Evolutionary conservation across 2,329 filamentous ascomycete species (phyloP), one percentile per base, ranked within the genome.

Genomic region (Trichoderma endophyticum): DNA sequence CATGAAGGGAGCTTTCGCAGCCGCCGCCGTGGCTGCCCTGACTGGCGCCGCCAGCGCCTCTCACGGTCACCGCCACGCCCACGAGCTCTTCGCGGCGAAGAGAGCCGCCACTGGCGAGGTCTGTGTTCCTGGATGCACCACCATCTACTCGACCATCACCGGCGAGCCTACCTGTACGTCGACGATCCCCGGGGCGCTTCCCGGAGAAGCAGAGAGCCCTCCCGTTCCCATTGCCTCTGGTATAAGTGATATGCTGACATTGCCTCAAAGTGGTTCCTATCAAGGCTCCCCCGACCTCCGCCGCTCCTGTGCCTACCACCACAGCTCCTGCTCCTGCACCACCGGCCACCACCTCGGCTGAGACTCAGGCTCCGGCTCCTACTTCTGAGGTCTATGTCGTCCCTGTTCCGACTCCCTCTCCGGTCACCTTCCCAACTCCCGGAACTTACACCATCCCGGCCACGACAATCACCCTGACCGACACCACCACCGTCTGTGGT

Each of bases 371-470:
- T 62, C 75, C 78, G 59, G 80, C 34, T 11, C 39, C 81, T 73
- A 81, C 83, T 30, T 81, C 83, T 73, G 77, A 84, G 74, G 82
- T 84, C 70, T 81, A 83, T 36, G 81, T 86, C 65, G 57, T 70
- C 30, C 81, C 83, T 30, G 82, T 89, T 61, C 87, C 87, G 59
- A 89, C 87, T 26, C 86, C 86, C 24, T 80, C 85, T 75, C 80
- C 84, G 65, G 82, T 86, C 82, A 83, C 83, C 65, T 91, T 86
- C 86, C 83, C 89, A 69, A 90, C 89, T 60, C 88, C 92, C 36
- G 92, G 92, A 81, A 88, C 87, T 74, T 94, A 94, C 85, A 93
- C 92, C 76, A 89, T 93, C 86, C 90, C 90, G 76, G 91, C 91
- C 73, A 92, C 87, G 76, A 95, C 92, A 74, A 79, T 93, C 75